These are phyloP conservation scores for Calonectria multiphialidica DNA, from an alignment of 2,329 filamentous ascomycete species.

Conservation along the genomic window DNA sequence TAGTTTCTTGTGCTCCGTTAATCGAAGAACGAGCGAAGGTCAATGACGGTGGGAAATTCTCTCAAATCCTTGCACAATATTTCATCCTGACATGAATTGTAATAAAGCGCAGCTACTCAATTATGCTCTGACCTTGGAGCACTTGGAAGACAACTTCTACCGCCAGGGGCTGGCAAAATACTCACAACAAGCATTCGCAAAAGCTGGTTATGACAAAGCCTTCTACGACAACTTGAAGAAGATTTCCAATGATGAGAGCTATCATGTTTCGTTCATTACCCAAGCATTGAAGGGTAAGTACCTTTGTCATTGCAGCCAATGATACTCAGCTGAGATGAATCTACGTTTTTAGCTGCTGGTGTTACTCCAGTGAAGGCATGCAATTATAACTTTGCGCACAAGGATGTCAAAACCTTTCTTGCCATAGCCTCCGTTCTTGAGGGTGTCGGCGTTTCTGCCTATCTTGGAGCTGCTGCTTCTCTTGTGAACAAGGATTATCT, in stretches of 20 bases:
- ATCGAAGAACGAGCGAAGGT: neutral
- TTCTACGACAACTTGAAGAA: slow-evolving; percentile 70
- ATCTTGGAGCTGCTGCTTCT: slow-evolving; percentile 71
- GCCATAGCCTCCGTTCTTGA: slow-evolving; percentile 73
- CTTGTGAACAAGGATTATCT: slow-evolving; percentile 72
- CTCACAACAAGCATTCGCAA: slow-evolving; percentile 62
- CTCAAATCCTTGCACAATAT: no score
- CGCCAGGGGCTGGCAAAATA: slow-evolving; percentile 69
- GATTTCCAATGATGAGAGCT: slow-evolving; percentile 64
- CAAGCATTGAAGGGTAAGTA: slow-evolving; percentile 50
- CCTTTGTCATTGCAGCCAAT: neutral
- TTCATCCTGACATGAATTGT: neutral
- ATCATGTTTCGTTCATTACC: slow-evolving; percentile 68
- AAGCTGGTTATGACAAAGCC: slow-evolving; percentile 60
- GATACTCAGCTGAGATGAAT: neutral
- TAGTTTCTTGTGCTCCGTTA: neutral
- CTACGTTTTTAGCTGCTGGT: slow-evolving; percentile 45
- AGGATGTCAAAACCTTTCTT: slow-evolving; percentile 68
- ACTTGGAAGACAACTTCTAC: slow-evolving; percentile 74
- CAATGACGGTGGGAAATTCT: neutral
- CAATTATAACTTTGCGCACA: slow-evolving; percentile 70
- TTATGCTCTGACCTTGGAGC: slow-evolving; percentile 64
- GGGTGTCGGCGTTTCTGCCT: slow-evolving; percentile 74
- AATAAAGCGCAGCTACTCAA: slow-evolving; percentile 51
- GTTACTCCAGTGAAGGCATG: slow-evolving; percentile 64